Evolutionary conservation across 345 rosid species (phyloP), one percentile per base, ranked within the genome.

Genomic region (Jatropha curcas): DNA sequence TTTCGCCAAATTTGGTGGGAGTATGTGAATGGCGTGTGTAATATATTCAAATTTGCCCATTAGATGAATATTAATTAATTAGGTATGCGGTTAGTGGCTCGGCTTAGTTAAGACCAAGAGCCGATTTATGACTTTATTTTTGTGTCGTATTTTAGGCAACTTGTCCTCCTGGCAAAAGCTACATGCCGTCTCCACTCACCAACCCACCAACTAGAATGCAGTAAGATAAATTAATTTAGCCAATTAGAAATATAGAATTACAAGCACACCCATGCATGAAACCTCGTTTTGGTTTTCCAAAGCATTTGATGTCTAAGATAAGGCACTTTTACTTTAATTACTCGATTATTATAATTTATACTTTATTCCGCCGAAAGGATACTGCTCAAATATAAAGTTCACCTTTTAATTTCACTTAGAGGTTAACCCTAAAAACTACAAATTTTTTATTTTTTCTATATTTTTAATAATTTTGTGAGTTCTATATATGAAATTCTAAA

Each of bases 341-440:
- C 27, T 3, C 20, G 31, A 30, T 50, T 30, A 45, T 57, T 3
- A 30, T 57, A n/a, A n/a, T n/a, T n/a, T n/a, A n/a, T n/a, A n/a
- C n/a, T 66, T 66, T 37, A 56, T 69, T 39, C 34, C 62, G 64
- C 64, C 63, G 39, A 69, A 39, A 69, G 72, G 24, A 13, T 1
- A n/a, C 13, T 24, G 46, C 31, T 67, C 27, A 50, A 45, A 64
- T 1, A 43, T 43, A n/a, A 39, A 63, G 28, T 22, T 35, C 6
- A 35, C 39, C 6, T 6, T 35, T 35, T 35, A 3, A 2, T 35
- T 35, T 35, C 6, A 35, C 4, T 6, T 35, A 2, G 3, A 2
- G 39, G 39, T 2, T 35, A 35, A 35, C 39, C 39, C 3, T 35
- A 35, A 35, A 35, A 35, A 35, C 39, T 35, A 35, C 6, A 6